Conservation (phyloP, 345 rosid species). For the Triadica sebifera region DNA sequence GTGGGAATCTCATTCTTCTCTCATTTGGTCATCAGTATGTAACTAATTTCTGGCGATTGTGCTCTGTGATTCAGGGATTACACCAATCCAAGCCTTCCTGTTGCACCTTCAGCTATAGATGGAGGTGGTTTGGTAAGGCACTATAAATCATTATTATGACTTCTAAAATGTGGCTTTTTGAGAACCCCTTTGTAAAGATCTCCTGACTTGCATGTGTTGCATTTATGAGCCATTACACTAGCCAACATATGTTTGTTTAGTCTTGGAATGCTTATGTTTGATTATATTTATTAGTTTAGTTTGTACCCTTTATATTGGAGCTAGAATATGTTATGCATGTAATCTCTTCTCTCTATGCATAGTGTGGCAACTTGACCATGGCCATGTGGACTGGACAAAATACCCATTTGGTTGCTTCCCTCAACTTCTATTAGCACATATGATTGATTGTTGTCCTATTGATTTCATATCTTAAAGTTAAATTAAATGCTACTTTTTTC, state of each 20-base stretch:
- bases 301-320: neutral
- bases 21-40: slow-evolving; percentile 4
- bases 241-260: neutral
- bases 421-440: neutral
- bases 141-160: neutral
- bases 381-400: neutral
- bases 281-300: neutral
- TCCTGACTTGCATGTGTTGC: neutral
- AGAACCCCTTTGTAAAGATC: neutral
- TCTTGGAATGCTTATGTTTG: neutral
- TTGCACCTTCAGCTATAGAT: slow-evolving; percentile 97
- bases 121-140: slow-evolving; percentile 69
- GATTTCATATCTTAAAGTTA: neutral
- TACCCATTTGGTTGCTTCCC: neutral
- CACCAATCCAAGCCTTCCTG: slow-evolving; percentile 90
- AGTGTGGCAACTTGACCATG: neutral
- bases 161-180: neutral
- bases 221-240: neutral
- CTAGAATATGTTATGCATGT: neutral
- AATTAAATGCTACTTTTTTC: slow-evolving; percentile 4
- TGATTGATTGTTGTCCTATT: neutral
- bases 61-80: slow-evolving; percentile 68
- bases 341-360: neutral
- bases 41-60: slow-evolving; percentile 7
- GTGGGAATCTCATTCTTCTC: neutral